A percentile compares a stretch with the other conserved stretches of the same genome.
phyloP scores from a whole-genome alignment of 176 grass and related monocot species.

The Zoysia pacifica region DNA sequence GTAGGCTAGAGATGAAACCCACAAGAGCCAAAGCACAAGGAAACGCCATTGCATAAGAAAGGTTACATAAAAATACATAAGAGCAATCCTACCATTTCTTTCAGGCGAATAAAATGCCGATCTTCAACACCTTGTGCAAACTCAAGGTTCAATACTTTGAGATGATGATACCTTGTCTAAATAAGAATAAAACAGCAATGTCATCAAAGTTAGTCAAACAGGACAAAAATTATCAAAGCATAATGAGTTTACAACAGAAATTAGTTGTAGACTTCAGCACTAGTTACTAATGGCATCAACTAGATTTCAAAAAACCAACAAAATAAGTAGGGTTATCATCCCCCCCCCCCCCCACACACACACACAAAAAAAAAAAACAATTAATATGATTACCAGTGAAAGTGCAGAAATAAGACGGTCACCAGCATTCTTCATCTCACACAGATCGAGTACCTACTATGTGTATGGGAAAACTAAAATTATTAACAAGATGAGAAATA shows the following conservation, averaged over 20 bases:
- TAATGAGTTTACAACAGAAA: neutral
- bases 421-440: constrained; percentile 70
- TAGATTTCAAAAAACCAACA: neutral
- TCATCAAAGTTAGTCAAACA: constrained; percentile 17
- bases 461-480: neutral
- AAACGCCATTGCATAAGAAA: neutral
- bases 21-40: too few relatives aligned
- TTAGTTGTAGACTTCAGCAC: neutral
- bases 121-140: constrained; percentile 88
- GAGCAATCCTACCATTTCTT: constrained; percentile 55
- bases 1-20: too few relatives aligned
- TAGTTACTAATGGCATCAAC: neutral
- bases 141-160: constrained; percentile 82
- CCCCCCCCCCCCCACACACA: too few relatives aligned
- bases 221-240: neutral
- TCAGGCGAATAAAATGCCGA: constrained; percentile 70
- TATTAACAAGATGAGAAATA: neutral
- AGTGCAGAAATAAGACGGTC: constrained; percentile 68
- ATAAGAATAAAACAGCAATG: constrained; percentile 25
- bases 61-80: neutral
- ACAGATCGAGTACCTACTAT: constrained; percentile 74
- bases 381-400: constrained; percentile 45
- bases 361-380: neutral
- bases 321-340: neutral
- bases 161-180: constrained; percentile 63